Base-by-base conservation (phyloP, 768 basidiomycete species). In the Lentinula boryana region DNA sequence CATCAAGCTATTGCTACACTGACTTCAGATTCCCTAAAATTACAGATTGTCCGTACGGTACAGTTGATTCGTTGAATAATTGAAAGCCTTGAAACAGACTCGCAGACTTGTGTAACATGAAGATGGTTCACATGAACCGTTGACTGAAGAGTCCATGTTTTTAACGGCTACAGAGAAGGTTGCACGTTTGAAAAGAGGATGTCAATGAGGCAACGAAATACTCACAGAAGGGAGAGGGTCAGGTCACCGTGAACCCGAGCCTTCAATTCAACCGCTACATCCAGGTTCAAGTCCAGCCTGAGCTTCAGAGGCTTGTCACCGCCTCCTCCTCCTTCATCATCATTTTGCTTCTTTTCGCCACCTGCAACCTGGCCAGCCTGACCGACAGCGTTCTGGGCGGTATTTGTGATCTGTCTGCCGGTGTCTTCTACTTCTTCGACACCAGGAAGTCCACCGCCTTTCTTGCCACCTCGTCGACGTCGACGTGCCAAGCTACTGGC, bases 161-260 rank as follows among this genome's bases (percentile, higher is more conserved):
- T 56, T 43, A 56, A 44, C 55, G 55, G 40, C 55, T 56, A 23
- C 4, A 23, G 7, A 16, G 10, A 38, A 38, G 5, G 33, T 13
- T n/a, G 21, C 15, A 56, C 23, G 18, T 35, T 41, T 23, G 23
- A 23, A 3, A 23, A 23, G 15, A 13, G 13, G 6, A 44, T 15
- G 13, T 16, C 12, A 31, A 5, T 5, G 6, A 12, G 6, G 12
- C 13, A 16, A 13, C n/a, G 23, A 16, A 31, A 13, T 15, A 58
- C 57, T 49, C 44, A 66, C 71, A 73, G 62, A 38, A 74, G 65
- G 1, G 71, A 69, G 23, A 73, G 68, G 0, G 73, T 73, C 7
- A 75, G 62, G 54, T 75, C 72, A 33, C 72, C 74, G 60, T 73
- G 69, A 16, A 73, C 66, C 53, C 69, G 65, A 31, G 74, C 74